Evolutionary conservation across 495 filamentous ascomycete genomes (phyloP), one percentile per base, ranked within the genome.

Genomic region (Penicilliopsis zonata): DNA sequence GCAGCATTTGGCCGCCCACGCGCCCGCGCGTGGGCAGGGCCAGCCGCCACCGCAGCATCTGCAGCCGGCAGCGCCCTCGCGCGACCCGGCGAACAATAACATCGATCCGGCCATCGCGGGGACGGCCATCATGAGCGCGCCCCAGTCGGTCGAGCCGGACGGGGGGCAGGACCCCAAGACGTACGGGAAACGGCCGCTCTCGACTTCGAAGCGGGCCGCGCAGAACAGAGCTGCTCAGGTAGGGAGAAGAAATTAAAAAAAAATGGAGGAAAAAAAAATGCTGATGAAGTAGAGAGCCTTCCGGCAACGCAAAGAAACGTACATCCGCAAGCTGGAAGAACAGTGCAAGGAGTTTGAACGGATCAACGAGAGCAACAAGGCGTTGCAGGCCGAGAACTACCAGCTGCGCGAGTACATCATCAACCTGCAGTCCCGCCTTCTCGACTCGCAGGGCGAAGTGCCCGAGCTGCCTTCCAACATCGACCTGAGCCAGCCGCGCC

Each of bases 171-270:
- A 46, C 13, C 48, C 61, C 23, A 75, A 70, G 48, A 57, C 59
- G 5, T 65, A 62, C 24, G 78, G 78, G 19, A 94, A 94, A 59
- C 70, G 90, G 26, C 90, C 95, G 59, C 60, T 98, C 30, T 94
- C 86, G 14, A 86, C 84, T 9, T 90, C 84, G 27, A 98, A 98
- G 61, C 78, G 90, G 40, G 90, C 90, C 13, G 90, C 92, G 24
- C 90, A 98, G 55, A 98, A 98, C 48, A 70, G 90, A 45, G 90
- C 90, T 43, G 90, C 90, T 28, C 90, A 98, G 78, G 90, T 95
- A 71, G 29, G 70, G n/a, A n/a, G n/a, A n/a, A n/a, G n/a, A n/a
- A n/a, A n/a, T n/a, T n/a, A n/a, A n/a, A n/a, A n/a, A n/a, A n/a
- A n/a, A n/a, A n/a, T n/a, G n/a, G n/a, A n/a, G n/a, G n/a, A n/a